Conservation (phyloP, 352 stramenopile species). For the Globisporangium alternatum region DNA sequence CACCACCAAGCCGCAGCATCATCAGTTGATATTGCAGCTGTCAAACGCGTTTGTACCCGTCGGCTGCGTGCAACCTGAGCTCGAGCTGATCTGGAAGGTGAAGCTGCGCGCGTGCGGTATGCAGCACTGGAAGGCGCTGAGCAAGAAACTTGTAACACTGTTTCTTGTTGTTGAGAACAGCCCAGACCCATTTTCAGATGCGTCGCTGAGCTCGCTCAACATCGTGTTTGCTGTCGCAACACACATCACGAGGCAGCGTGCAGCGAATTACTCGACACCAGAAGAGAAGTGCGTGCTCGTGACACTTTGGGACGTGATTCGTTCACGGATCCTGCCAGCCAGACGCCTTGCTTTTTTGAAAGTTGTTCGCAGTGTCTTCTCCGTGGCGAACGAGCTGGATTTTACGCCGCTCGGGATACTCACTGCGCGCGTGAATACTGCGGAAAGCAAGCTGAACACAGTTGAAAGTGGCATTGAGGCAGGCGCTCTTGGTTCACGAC, state of each 20-base stretch:
- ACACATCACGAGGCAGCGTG: slow-evolving; percentile 11
- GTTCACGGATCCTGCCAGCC: slow-evolving; percentile 37
- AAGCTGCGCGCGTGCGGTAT: slow-evolving; percentile 36
- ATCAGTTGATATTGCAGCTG: slow-evolving; percentile 44
- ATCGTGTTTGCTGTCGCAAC: slow-evolving; percentile 29
- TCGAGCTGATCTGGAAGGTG: slow-evolving; percentile 34
- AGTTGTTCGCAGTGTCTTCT: slow-evolving; percentile 36
- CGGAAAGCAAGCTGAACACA: background rate
- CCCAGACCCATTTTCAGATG: slow-evolving; percentile 19
- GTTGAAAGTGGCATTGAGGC: background rate
- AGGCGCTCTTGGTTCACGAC: background rate
- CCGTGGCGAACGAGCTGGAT: slow-evolving; percentile 33
- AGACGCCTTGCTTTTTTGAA: slow-evolving; percentile 41
- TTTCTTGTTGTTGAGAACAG: slow-evolving; percentile 30
- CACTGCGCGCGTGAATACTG: background rate
- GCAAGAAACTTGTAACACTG: slow-evolving; percentile 32
- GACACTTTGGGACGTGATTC: slow-evolving; percentile 49
- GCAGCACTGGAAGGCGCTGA: slow-evolving; percentile 41
- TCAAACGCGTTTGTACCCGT: slow-evolving; percentile 45
- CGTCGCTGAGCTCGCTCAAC: slow-evolving; percentile 21
- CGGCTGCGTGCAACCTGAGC: slow-evolving; percentile 25
- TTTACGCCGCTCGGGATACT: slow-evolving; percentile 27
- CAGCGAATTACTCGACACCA: slow-evolving; percentile 21
- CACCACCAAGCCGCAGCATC: slow-evolving; percentile 23
- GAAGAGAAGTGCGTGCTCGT: slow-evolving; percentile 44